Conservation (phyloP, 257 asterid genomes). For the Leonotis leonurus region DNA sequence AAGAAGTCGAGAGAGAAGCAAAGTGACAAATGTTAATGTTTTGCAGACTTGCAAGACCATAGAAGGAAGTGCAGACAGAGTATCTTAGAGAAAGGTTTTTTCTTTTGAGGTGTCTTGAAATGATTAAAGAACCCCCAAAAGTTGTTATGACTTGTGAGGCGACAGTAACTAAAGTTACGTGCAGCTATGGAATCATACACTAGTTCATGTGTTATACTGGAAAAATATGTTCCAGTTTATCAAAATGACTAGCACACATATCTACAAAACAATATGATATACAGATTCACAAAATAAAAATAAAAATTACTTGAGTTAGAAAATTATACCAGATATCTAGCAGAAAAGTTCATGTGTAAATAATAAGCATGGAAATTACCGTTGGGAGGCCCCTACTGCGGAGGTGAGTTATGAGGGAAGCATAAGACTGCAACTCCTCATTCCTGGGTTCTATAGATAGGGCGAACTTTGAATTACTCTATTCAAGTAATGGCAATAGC, state of each 20-base stretch:
- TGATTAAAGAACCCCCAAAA: background rate
- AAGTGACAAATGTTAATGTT: too few species aligned
- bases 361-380: conserved; percentile 31
- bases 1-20: background rate
- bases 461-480: conserved; percentile 96
- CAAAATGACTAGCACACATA: background rate
- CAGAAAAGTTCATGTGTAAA: background rate
- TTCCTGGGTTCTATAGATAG: conserved; percentile 80
- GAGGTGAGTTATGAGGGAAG: conserved; percentile 50
- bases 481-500: conserved; percentile 20
- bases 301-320: too few species aligned
- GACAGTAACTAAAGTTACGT: too few species aligned
- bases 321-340: background rate
- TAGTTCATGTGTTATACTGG: background rate
- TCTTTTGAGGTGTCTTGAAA: too few species aligned
- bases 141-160: too few species aligned
- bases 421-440: conserved; percentile 65
- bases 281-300: too few species aligned
- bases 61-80: background rate
- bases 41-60: too few species aligned
- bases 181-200: too few species aligned
- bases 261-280: background rate
- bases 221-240: background rate
- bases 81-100: background rate
- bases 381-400: conserved; percentile 81